Conservation (phyloP, 1,284 basidiomycete genomes). For the Puccinia hordei region DNA sequence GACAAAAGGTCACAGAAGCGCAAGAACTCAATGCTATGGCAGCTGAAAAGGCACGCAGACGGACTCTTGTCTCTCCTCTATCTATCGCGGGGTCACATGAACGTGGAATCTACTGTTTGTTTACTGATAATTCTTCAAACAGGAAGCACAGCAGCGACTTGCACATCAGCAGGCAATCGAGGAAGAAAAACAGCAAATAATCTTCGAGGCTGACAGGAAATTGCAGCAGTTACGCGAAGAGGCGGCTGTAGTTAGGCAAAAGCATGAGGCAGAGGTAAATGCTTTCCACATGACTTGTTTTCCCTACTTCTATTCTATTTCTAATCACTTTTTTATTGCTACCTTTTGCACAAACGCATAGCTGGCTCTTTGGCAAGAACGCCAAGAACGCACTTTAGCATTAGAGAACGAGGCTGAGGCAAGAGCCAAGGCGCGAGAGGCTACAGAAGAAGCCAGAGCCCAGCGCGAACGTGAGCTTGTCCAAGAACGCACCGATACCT, state of each 20-base stretch:
- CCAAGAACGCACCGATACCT: slow-evolving; percentile 19
- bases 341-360: not conserved
- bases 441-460: slow-evolving; percentile 40
- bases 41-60: not conserved
- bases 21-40: slow-evolving; percentile 21
- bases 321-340: not conserved
- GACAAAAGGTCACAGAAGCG: slow-evolving; percentile 27
- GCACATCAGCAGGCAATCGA: slow-evolving; percentile 45
- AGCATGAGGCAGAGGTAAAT: slow-evolving; percentile 19
- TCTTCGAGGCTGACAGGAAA: slow-evolving; percentile 32
- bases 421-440: slow-evolving; percentile 39
- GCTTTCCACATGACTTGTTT: not conserved
- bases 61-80: not conserved
- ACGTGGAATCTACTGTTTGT: not conserved
- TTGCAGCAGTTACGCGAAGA: slow-evolving; percentile 39
- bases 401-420: slow-evolving; percentile 43
- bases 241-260: slow-evolving; percentile 27
- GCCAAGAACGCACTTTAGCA: slow-evolving; percentile 32
- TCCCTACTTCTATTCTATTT: not conserved
- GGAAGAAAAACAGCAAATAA: slow-evolving; percentile 36
- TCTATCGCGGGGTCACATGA: not conserved
- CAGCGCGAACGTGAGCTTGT: slow-evolving; percentile 33
- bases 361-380: slow-evolving; percentile 42
- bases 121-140: not conserved
- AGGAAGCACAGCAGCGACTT: slow-evolving; percentile 34